These are phyloP conservation scores for Carex parvula DNA, from an alignment of 176 grass and related monocot species.

Conservation along the genomic window DNA sequence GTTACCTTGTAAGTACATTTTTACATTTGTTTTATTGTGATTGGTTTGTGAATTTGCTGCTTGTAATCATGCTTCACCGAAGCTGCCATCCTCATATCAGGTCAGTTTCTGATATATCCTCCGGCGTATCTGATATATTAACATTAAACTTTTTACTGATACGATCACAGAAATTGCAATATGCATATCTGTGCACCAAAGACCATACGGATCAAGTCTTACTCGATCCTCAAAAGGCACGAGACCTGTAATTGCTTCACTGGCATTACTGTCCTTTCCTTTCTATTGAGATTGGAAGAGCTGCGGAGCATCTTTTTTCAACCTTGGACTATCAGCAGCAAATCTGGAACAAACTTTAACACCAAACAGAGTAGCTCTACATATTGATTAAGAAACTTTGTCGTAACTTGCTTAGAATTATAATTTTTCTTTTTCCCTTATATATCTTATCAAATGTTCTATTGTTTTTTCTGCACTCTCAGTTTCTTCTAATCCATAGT, in stretches of 20 bases:
- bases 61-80: neutral
- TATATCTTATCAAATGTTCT: neutral
- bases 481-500: neutral
- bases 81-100: neutral
- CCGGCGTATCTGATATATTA: neutral
- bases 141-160: neutral
- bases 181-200: neutral
- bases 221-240: neutral
- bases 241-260: neutral
- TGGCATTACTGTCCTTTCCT: neutral
- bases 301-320: neutral
- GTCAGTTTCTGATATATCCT: neutral
- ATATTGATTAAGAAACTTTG: neutral
- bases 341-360: neutral
- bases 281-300: neutral
- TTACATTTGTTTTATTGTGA: neutral
- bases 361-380: neutral
- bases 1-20: neutral
- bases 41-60: neutral
- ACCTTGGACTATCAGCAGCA: neutral
- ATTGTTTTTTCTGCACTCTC: neutral
- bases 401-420: neutral
- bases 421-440: neutral
- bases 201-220: neutral
- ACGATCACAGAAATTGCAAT: neutral